Evolutionary conservation across 2,329 filamentous ascomycete genomes (phyloP).

Genomic region (Alternaria longipes): DNA sequence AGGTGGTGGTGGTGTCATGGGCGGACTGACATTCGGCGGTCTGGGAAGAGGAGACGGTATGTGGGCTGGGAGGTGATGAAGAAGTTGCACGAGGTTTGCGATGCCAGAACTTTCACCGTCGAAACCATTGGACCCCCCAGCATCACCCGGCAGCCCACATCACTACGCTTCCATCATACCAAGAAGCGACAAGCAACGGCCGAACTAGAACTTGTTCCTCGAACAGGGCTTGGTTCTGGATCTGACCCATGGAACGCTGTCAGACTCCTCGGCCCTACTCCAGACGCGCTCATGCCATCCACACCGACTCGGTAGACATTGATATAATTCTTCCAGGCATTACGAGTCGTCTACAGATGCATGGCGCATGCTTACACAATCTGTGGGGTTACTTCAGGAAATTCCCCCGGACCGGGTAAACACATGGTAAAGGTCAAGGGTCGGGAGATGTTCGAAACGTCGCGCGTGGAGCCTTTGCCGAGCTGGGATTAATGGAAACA

Average conservation of each 20-base stretch:
- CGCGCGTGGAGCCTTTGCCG: slow-evolving; percentile 6
- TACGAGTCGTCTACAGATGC: neutral
- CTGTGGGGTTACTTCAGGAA: slow-evolving; percentile 5
- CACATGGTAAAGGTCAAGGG: slow-evolving; percentile 17
- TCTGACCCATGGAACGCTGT: neutral
- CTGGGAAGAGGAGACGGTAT: slow-evolving; percentile 45
- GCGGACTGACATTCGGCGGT: slow-evolving; percentile 35
- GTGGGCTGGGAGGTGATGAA: slow-evolving; percentile 42
- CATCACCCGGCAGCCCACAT: neutral
- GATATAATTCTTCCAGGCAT: neutral
- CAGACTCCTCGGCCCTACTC: neutral
- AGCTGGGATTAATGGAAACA: slow-evolving; percentile 19
- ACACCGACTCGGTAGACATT: neutral
- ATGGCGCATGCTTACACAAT: neutral
- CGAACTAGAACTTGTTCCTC: neutral
- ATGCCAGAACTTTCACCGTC: neutral
- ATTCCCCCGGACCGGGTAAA: slow-evolving; percentile 14
- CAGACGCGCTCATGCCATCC: neutral
- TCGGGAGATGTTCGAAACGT: slow-evolving; percentile 10
- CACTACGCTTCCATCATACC: neutral
- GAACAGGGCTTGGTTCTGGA: neutral
- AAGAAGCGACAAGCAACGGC: neutral
- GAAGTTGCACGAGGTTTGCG: neutral
- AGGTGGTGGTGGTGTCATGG: slow-evolving; percentile 25
- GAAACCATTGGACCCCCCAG: neutral